A percentile compares a stretch with the other conserved stretches of the same genome.
These are phyloP conservation scores for Plenodomus biglobosus DNA, from an alignment of 2,329 filamentous ascomycete genomes.

Conservation along the genomic window DNA sequence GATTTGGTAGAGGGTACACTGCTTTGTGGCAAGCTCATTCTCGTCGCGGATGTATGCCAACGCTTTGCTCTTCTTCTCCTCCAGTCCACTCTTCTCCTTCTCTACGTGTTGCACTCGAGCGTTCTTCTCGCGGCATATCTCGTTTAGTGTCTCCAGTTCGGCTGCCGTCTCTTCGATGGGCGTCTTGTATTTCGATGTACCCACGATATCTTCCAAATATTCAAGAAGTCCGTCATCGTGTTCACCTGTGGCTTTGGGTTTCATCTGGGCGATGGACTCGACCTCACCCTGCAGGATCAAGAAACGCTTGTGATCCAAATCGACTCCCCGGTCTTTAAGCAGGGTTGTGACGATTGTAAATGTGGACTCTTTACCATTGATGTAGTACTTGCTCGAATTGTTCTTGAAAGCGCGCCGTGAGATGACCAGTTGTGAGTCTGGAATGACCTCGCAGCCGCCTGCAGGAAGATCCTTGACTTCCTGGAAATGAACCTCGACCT, in stretches of 20 bases:
- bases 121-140: constrained; percentile 93
- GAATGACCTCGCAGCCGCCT: constrained; percentile 74
- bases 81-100: constrained; percentile 89
- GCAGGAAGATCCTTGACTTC: constrained; percentile 87
- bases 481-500: constrained; percentile 95
- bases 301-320: constrained; percentile 97
- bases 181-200: constrained; percentile 96
- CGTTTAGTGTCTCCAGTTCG: constrained; percentile 90
- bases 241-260: constrained; percentile 90
- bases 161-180: constrained; percentile 92
- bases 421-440: constrained; percentile 81
- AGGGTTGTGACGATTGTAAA: constrained; percentile 90
- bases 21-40: constrained; percentile 86
- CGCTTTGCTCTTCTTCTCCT: constrained; percentile 96
- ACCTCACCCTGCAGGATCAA: constrained; percentile 96
- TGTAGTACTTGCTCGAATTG: constrained; percentile 97
- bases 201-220: constrained; percentile 97
- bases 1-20: constrained; percentile 89
- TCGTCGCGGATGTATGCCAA: constrained; percentile 87
- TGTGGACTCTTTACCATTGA: constrained; percentile 84
- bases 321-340: constrained; percentile 83
- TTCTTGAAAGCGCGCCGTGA: constrained; percentile 95
- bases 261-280: constrained; percentile 99
- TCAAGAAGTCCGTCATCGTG: constrained; percentile 95
- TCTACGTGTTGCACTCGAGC: constrained; percentile 95